Evolutionary conservation across 2,329 filamentous ascomycete genomes (phyloP), one percentile per base, ranked within the genome.

Genomic region (Septoria petroselini): DNA sequence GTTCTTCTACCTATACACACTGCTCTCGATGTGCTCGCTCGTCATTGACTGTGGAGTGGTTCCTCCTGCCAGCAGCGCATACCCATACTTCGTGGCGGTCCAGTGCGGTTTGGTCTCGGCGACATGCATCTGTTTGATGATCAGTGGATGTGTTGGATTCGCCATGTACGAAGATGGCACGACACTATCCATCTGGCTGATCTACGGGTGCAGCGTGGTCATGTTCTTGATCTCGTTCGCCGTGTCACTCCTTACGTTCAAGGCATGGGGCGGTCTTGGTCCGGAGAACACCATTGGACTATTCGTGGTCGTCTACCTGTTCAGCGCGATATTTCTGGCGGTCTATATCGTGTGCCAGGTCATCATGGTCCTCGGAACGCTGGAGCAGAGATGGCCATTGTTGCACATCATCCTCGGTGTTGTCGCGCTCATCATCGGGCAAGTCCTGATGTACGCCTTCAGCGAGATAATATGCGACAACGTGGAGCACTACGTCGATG

Each of bases 81-180:
- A 91, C 63, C 86, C 91, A 0, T 98, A 95, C 75, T 96, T 98
- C 65, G 86, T 88, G 58, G 87, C 90, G 8, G 81, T 86, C 4
- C 93, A 98, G 65, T 85, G 85, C 56, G 93, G 91, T 11, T 76
- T 98, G 45, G 76, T 84, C 17, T 95, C 89, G 29, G 88, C 93
- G 1, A 79, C 95, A 21, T 85, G 93, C 67, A 91, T 89, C 19
- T 94, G 86, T 68, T 76, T 98, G 48, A 75, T 97, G 62, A 91
- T 98, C 76, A 97, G 97, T 70, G 93, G 93, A 35, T 98, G 98
- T 65, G 91, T 98, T 46, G 93, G 93, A 27, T 98, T 98, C 71
- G 93, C 97, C 71, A 77, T 98, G 9, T 98, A 98, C 70, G 93
- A 98, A 71, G 93, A 98, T 64, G 93, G 93, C 42, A 98, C 93